Evolutionary conservation across 805 yeast genomes (phyloP), one percentile per base, ranked within the genome.

Genomic region (Candida easanensis): DNA sequence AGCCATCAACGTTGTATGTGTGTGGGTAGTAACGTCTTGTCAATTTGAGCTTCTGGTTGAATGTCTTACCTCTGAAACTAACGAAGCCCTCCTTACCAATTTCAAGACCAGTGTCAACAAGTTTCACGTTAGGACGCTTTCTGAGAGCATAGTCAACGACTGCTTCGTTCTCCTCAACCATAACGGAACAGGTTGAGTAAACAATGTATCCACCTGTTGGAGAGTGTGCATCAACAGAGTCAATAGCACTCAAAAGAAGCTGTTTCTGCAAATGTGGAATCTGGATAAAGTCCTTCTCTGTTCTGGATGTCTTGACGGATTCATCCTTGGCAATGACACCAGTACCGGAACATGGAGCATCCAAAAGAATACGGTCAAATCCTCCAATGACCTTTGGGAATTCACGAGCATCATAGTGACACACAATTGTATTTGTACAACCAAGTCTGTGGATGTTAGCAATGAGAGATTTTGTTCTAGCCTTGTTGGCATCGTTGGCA

Each of bases 301-400:
- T 89, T 73, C 98, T 84, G 50, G 85, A 83, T 13, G 86, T 83
- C 68, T 93, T 93, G 49, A 93, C 98, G 41, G 88, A 82, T 61
- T 88, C 95, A 70, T 93, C 99, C 70, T 93, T 93, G 48, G 96
- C 93, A 61, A 93, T 93, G 55, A 93, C 99, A 69, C 99, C 99
- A 3, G 99, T 91, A 71, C 99, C 99, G 6, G 99, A 89, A 70
- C 99, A 93, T 53, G 99, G 99, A 26, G 99, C 99, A 74, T 93
- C 99, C 55, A 93, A 73, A 51, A 93, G 70, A 31, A 93, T 82
- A 67, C 99, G 80, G 65, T 93, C 98, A 57, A 93, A 93, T 0
- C 99, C 99, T 54, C 99, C 99, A 63, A 93, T 88, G 28, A 93
- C 97, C 64, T 88, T 88, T 38, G 99, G 98, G 64, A 93, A 93